These are phyloP conservation scores for Globisporangium cederbergense DNA, from an alignment of 352 stramenopile species.

Conservation along the genomic window DNA sequence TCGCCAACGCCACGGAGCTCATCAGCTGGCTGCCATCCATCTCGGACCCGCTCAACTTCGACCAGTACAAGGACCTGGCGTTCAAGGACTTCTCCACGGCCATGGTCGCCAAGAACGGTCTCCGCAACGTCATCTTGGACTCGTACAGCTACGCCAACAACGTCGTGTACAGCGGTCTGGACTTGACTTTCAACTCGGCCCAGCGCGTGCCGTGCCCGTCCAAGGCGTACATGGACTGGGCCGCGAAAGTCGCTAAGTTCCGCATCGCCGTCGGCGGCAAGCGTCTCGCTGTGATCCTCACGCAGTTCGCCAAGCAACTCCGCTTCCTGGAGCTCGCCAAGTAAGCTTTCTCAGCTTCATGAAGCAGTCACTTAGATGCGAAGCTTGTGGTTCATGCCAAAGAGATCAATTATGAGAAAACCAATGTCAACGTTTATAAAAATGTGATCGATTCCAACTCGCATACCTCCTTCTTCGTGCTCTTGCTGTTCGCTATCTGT, in stretches of 20 bases:
- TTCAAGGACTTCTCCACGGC: constrained; percentile 38
- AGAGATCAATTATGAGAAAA: neutral
- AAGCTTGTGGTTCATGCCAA: too few relatives aligned
- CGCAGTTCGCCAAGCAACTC: constrained; percentile 49
- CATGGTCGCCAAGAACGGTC: constrained; percentile 25
- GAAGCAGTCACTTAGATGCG: too few relatives aligned
- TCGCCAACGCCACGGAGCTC: constrained; percentile 45
- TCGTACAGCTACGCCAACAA: constrained; percentile 38
- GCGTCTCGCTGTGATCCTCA: constrained; percentile 56
- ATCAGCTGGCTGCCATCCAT: constrained; percentile 28
- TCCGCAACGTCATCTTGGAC: constrained; percentile 36
- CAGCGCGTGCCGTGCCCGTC: constrained; percentile 21
- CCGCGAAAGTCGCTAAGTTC: constrained; percentile 34
- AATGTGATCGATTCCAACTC: constrained; percentile 2
- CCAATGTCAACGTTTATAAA: constrained; percentile 1
- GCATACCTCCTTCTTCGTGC: neutral
- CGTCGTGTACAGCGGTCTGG: constrained; percentile 38
- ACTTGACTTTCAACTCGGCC: constrained; percentile 23
- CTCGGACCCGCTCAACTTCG: constrained; percentile 35
- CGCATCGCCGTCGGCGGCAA: constrained; percentile 48
- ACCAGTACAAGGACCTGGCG: constrained; percentile 32
- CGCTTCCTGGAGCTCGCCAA: constrained; percentile 7
- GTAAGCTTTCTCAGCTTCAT: too few relatives aligned
- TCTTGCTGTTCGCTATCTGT: neutral
- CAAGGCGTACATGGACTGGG: constrained; percentile 32